Conservation (phyloP, 139 green algal genomes). For the Chlorella sp. region DNA sequence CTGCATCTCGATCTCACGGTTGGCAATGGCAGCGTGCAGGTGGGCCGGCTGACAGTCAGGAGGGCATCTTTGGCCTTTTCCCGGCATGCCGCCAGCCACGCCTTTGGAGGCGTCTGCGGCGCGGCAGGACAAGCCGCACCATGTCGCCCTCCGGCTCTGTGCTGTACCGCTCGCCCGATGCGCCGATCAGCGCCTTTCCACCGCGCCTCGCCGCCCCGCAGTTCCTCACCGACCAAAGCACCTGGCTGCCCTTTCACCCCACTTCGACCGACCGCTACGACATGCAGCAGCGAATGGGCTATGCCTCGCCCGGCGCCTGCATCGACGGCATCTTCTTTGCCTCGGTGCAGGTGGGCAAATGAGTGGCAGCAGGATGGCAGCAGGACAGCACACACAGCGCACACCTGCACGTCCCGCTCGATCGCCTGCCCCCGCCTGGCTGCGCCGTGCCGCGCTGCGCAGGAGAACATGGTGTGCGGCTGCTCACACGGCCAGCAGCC, state of each 20-base stretch:
- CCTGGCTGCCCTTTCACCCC: slow-evolving; percentile 17
- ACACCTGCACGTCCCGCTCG: background rate
- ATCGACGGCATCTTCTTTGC: slow-evolving; percentile 12
- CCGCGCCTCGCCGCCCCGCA: too few species aligned
- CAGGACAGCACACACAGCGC: background rate
- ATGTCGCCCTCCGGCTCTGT: too few species aligned
- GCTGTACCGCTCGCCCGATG: too few species aligned
- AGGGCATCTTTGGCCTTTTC: too few species aligned
- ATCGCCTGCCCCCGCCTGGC: background rate
- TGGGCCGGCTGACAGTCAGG: too few species aligned
- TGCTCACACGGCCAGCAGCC: background rate
- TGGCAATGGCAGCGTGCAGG: background rate
- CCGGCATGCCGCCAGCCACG: too few species aligned
- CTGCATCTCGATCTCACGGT: slow-evolving; percentile 5
- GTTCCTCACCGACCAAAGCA: too few species aligned
- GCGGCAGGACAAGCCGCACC: too few species aligned
- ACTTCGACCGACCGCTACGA: slow-evolving; percentile 3
- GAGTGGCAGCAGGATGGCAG: background rate
- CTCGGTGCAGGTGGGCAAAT: background rate
- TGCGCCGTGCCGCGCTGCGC: background rate
- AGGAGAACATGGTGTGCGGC: slow-evolving; percentile 20
- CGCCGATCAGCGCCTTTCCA: too few species aligned
- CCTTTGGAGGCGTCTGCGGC: too few species aligned
- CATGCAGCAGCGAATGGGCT: slow-evolving; percentile 17
- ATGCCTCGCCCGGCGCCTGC: background rate